Base-by-base conservation (phyloP, 177 flowering plant species). In the Tripterygium wilfordii region DNA sequence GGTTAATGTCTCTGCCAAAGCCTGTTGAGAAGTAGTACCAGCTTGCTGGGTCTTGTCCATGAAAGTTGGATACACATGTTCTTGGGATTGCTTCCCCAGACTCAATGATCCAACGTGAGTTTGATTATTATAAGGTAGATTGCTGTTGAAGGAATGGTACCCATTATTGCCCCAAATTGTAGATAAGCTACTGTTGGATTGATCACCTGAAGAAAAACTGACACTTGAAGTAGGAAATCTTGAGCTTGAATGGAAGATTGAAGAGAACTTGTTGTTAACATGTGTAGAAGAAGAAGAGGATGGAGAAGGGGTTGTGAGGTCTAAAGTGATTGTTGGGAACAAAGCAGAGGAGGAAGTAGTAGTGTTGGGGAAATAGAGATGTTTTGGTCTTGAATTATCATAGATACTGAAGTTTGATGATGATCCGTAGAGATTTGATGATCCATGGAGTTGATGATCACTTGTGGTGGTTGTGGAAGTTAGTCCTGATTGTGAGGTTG, bases 331-430 rank as follows among this genome's bases (percentile, higher is more conserved):
- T 10, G 76, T 66, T 26, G 71, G 76, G 44, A 56, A 53, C 42
- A 59, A 43, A 23, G 43, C 29, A 9, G 63, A 36, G 2, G 61
- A 31, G 49, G 64, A 23, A 26, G 45, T 4, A 26, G 64, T 20
- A 26, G 45, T 4, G 29, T 46, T 58, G 16, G 51, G 54, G 8
- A 44, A 42, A 57, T 60, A 54, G 56, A 70, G 62, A 8, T 61
- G 85, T 15, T 68, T 67, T 15, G 69, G 40, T 61, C 63, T 69
- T 44, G 82, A 69, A 45, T 48, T 72, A 20, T 78, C 78, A 5
- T 72, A 46, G 44, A 69, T 61, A 24, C 61, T 72, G 60, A 74
- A 76, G 67, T 65, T 79, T 9, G 75, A 38, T n/a, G n/a, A n/a
- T n/a, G n/a, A n/a, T n/a, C n/a, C n/a, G n/a, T n/a, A n/a, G n/a